Base-by-base conservation (phyloP, 2,329 filamentous ascomycete species). In the Fusarium sacchari region DNA sequence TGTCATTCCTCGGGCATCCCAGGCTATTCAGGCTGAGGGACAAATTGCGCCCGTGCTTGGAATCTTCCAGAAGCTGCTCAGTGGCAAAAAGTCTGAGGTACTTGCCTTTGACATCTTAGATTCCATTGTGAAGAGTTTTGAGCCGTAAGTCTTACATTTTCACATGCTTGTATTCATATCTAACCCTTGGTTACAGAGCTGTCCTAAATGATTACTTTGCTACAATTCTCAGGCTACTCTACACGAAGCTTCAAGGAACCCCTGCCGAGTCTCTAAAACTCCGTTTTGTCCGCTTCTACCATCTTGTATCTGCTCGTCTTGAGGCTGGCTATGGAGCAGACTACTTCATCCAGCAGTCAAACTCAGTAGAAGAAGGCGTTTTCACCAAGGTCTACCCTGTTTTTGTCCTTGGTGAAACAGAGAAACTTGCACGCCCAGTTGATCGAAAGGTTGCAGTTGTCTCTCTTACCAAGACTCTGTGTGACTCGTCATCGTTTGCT, bases 361-460 rank as follows among this genome's bases (percentile, higher is more conserved):
- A 98, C 80, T 87, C 90, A 71, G 88, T 98, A 36, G 95, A 98
- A 82, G 86, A 89, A 32, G 90, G 90, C 57, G 88, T 96, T 46
- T 98, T 98, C 82, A 91, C 91, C 24, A 92, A 92, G 36, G 89
- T 99, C 62, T 99, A 99, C 83, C 89, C 95, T 13, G 90, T 86
- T 39, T 93, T 98, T 79, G 94, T 99, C 75, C 90, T 99, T 13
- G 93, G 93, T 2, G 93, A 94, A 66, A 98, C 96, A 0, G 93
- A 96, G 81, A 95, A 97, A 82, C 89, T 99, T 32, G 91, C 93
- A 32, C 91, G 94, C 9, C 95, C 96, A 2, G 87, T 94, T 37
- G 97, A 99, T 81, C 94, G 96, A 77, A 99, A 99, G 84, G 92
- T 93, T 5, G 96, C 96, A 5, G 95, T 98, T 26, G 90, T 99